Base-by-base conservation (phyloP, 78 protist species). In the Dictyostelium citrinum region DNA sequence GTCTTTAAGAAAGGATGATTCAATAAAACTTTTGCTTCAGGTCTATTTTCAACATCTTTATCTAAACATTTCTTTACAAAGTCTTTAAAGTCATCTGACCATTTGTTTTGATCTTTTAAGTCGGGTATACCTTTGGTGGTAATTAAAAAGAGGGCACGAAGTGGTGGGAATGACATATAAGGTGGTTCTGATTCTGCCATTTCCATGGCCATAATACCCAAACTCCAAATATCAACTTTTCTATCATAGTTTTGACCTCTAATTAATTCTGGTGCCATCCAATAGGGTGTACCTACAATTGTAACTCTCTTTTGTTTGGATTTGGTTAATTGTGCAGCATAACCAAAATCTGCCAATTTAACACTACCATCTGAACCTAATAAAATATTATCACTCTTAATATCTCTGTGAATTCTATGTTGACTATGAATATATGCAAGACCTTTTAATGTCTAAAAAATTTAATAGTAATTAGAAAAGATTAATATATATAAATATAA, bases 201-300 rank as follows among this genome's bases (percentile, higher is more conserved):
- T 58, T 96, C 98, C 78, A 97, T 82, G 22, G 91, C 90, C 96
- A 97, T 60, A 72, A 98, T 98, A 68, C 98, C 99, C 45, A 98
- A 88, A 20, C 91, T 64, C 99, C 99, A 98, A 33, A 97, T 90
- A 95, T 98, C 99, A 1, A 88, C 98, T 72, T 91, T 95, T 60
- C 76, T 35, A 85, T 95, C 98, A 71, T 98, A 98, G 51, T 92
- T 96, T 74, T 84, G 95, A 20, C 99, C 99, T 33, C 96, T 78
- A 29, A 98, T 97, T 68, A 98, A 78, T 76, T 94, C 96, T 31
- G 96, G 96, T 24, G 96, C 88, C 97, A 95, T 95, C 97, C 97
- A 95, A 82, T 95, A 95, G 14, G 97, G 97, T 33, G 97, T 95
- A 58, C 97, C 97, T 16, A 95, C 97, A 68, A 95, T 83, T 9